Base-by-base conservation (phyloP, 129 eudicot species). In the Tagetes patula region DNA sequence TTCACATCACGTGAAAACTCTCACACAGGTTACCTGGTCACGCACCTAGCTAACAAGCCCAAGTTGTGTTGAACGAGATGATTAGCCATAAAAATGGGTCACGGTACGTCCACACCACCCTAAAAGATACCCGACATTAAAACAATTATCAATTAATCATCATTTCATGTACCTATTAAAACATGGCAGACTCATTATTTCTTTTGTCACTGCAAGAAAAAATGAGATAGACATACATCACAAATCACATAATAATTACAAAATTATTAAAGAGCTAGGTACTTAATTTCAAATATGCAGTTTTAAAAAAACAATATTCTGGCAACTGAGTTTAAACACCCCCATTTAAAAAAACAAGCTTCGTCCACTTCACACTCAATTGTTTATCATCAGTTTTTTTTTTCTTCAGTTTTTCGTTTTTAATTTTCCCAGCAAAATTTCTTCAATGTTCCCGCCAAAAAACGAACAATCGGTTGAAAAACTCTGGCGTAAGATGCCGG, bases 401-500 rank as follows among this genome's bases (percentile, higher is more conserved):
- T 42, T 38, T 14, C 36, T 32, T 61, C 5, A 1, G 32, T 64
- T 27, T 14, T 39, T 11, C 8, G 13, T 47, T 55, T 40, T 41
- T 20, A 20, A 20, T 20, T 20, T 20, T 20, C 27, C 70, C 46
- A 65, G 38, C 43, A 67, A 65, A 71, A 20, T 34, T 50, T 76
- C 13, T 54, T 14, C 53, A 38, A 89, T 86, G 91, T 83, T 86
- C 96, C 86, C 89, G 92, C 92, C 89, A 71, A 86, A 64, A 78
- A 66, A 47, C 6, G 74, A 71, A 20, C 67, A 34, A 58, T 45
- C 27, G 1, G 74, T 30, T 37, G 62, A 58, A 33, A 48, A 66
- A 66, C 20, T 53, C 9, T 52, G 64, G 27, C 82, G 79, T 33
- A 53, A 53, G 60, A 40, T 63, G 49, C 63, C 84, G 45, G 89